phyloP scores from a whole-genome alignment of 106 monocot species.

The Xerophyta viscosa region DNA sequence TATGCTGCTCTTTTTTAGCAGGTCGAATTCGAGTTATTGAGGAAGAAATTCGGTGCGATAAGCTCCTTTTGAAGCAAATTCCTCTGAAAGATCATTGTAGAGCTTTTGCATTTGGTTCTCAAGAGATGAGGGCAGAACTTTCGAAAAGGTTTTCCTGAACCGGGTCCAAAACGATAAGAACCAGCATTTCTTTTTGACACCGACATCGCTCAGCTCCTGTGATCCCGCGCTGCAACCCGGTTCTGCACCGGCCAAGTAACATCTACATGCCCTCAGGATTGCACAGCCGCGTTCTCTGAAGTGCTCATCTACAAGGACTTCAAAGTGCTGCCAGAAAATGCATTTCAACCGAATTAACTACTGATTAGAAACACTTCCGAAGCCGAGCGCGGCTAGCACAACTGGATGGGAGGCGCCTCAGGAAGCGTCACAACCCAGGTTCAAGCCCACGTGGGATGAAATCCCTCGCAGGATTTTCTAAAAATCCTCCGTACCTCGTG shows the following conservation, averaged over 20 bases:
- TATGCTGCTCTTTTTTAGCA: no score
- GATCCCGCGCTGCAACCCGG: background rate
- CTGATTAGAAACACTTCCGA: no score
- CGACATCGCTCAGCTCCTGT: background rate
- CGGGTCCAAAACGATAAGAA: background rate
- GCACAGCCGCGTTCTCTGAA: constrained; percentile 23
- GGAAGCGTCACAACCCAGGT: no score
- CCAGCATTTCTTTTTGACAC: background rate
- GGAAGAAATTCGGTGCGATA: constrained; percentile 24
- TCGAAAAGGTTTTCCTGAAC: background rate
- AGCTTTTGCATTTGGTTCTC: constrained; percentile 17
- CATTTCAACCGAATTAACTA: background rate
- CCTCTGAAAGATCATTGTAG: constrained; percentile 35
- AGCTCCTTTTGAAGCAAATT: constrained; percentile 36
- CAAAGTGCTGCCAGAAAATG: constrained; percentile 43
- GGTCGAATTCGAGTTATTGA: constrained; percentile 12
- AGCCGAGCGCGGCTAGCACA: no score
- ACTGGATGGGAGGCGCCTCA: no score
- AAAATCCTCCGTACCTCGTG: no score
- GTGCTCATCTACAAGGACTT: constrained; percentile 40
- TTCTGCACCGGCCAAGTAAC: constrained; percentile 26
- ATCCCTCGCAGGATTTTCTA: no score
- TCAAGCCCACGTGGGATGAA: no score
- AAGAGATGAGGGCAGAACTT: constrained; percentile 3
- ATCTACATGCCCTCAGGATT: constrained; percentile 40